These are phyloP conservation scores for Scheffersomyces quercinus DNA, from an alignment of 1,139 yeast genomes.

Conservation along the genomic window DNA sequence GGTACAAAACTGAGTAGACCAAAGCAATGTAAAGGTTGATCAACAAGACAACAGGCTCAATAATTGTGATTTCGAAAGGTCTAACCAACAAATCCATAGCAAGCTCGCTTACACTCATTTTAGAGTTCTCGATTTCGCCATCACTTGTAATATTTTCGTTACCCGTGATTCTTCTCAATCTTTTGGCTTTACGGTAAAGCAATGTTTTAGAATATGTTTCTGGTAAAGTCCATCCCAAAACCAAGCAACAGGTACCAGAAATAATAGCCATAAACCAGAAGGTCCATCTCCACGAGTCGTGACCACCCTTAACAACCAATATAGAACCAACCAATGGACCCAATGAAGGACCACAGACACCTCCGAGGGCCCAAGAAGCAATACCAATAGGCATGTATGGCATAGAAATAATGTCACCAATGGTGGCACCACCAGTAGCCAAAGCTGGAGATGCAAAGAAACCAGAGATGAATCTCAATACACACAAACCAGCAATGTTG, in stretches of 20 bases:
- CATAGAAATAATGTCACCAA: slow-evolving; percentile 21
- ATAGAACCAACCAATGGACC: slow-evolving; percentile 14
- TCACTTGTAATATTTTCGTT: slow-evolving; percentile 10
- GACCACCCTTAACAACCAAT: slow-evolving; percentile 6
- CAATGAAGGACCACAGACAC: slow-evolving; percentile 15
- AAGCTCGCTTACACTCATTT: slow-evolving; percentile 7
- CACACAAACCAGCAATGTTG: slow-evolving; percentile 25
- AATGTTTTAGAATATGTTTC: slow-evolving; percentile 14
- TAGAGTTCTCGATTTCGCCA: slow-evolving; percentile 5
- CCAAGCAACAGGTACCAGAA: slow-evolving; percentile 10
- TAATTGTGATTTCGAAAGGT: slow-evolving; percentile 13
- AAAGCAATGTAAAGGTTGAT: slow-evolving; percentile 15
- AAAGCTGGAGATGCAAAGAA: slow-evolving; percentile 30
- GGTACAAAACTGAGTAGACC: slow-evolving; percentile 14
- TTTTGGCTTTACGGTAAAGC: slow-evolving; percentile 11
- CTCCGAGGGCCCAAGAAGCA: slow-evolving; percentile 12
- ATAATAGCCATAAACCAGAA: slow-evolving; percentile 15
- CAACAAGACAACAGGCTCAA: slow-evolving; percentile 15
- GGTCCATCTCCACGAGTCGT: slow-evolving; percentile 13
- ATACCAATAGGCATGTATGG: slow-evolving; percentile 12
- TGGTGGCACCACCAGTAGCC: slow-evolving; percentile 33
- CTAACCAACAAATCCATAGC: slow-evolving; percentile 13
- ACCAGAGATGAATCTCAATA: slow-evolving; percentile 29
- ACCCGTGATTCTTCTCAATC: slow-evolving; percentile 13
- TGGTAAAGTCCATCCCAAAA: slow-evolving; percentile 12